Base-by-base conservation (phyloP, 2,329 filamentous ascomycete genomes). In the Colletotrichum tamarilloi region DNA sequence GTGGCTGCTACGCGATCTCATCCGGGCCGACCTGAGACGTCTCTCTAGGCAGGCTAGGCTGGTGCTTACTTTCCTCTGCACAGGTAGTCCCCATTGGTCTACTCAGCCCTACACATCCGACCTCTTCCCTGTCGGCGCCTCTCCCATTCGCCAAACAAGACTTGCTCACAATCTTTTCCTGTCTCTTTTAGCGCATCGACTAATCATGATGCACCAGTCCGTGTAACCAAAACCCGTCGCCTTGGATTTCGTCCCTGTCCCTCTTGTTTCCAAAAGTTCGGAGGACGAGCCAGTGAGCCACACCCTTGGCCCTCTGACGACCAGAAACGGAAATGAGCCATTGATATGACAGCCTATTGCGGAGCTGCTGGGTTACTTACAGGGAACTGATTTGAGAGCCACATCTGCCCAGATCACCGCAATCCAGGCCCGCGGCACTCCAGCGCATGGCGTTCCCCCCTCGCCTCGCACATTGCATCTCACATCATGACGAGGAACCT, bases 251-350 rank as follows among this genome's bases (percentile, higher is more conserved):
- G 68, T 57, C 64, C 65, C 56, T 38, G 49, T 55, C 30, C 22
- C 53, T 32, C 42, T 11, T 42, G 58, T 63, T 55, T 60, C 60
- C 70, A 65, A 59, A 26, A 42, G 32, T 53, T 65, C 53, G 67
- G 67, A 60, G 67, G 42, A 69, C 70, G 70, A 73, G 60, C 70
- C 60, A 70, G 63, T 67, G 70, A 73, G 67, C 70, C 60, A 70
- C 58, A 55, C 67, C 22, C 55, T 70, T 65, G 59, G 28, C 59
- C 42, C 42, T 68, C 32, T 35, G 38, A 60, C 46, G 28, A 26
- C 67, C 67, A 65, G 32, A 73, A 60, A 60, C 16, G 70, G 70
- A 73, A 62, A 65, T 62, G 32, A 35, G 46, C 38, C 59, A 64
- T 24, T 35, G 30, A 62, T 35, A 55, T 52, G 46, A 65, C 59